Percentiles rank a stretch among this genome's conserved stretches.
Conservation (phyloP, 2,329 filamentous ascomycete species). For the Fusarium pseudocircinatum region DNA sequence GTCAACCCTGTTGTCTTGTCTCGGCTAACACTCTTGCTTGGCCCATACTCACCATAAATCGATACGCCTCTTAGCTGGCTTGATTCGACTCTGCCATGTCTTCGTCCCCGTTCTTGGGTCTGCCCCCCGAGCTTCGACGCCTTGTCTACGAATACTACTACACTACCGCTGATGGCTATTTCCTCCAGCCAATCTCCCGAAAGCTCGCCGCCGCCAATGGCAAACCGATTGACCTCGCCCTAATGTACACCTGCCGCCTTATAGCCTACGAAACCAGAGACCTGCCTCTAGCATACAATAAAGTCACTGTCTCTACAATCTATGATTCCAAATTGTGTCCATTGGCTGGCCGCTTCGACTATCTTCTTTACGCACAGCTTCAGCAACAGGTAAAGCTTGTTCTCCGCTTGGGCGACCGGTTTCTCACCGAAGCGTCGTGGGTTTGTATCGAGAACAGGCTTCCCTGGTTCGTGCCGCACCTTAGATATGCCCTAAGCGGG, state of each 20-base stretch:
- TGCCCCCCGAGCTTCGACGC: background rate
- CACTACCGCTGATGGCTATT: background rate
- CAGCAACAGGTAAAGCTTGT: rapidly evolving
- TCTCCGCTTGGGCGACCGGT: rapidly evolving
- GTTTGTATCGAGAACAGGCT: background rate
- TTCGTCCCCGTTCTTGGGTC: background rate
- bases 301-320: background rate
- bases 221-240: background rate
- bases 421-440: background rate
- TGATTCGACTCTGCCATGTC: background rate
- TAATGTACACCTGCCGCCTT: background rate
- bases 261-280: background rate
- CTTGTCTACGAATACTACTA: background rate
- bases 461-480: background rate
- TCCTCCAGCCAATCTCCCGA: background rate
- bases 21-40: background rate
- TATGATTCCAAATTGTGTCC: background rate
- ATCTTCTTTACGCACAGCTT: rapidly evolving
- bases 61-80: background rate
- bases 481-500: background rate
- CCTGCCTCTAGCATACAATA: background rate
- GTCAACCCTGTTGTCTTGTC: background rate
- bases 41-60: rapidly evolving
- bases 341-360: background rate
- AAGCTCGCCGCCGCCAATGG: background rate